A percentile compares a stretch with the other conserved stretches of the same genome.
Evolutionary conservation across 192 early-diverging fungal species (phyloP).

Genomic region (Mortierella claussenii): DNA sequence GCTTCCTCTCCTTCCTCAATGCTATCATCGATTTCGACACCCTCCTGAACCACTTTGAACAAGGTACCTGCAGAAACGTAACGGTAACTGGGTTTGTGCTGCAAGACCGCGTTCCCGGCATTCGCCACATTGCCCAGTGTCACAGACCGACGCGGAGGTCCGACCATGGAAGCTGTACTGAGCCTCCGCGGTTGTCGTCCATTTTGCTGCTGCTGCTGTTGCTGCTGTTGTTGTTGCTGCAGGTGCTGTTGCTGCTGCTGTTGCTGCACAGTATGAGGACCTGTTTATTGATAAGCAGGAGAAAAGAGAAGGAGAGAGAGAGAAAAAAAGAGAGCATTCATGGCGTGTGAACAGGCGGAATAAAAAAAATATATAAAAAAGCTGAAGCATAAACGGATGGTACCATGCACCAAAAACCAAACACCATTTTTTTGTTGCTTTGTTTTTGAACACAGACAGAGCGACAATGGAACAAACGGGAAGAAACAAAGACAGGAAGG

Average conservation of each 20-base stretch:
- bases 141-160: slow-evolving; percentile 26
- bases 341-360: neutral
- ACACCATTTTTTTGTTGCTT: neutral
- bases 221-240: no score
- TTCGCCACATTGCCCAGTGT: slow-evolving; percentile 19
- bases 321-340: neutral
- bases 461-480: neutral
- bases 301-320: no score
- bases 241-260: no score
- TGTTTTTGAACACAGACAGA: no score
- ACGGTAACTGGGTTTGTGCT: slow-evolving; percentile 37
- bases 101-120: slow-evolving; percentile 8
- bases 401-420: neutral
- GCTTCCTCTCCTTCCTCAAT: neutral
- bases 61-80: slow-evolving; percentile 28
- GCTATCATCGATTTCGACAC: slow-evolving; percentile 11
- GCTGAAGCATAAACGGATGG: no score
- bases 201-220: no score
- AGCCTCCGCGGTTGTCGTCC: slow-evolving; percentile 15
- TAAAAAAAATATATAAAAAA: neutral
- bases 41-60: slow-evolving; percentile 33
- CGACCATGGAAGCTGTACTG: slow-evolving; percentile 18
- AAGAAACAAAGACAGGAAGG: neutral
- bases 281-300: no score
- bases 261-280: neutral